Evolutionary conservation across 2,329 filamentous ascomycete genomes (phyloP).

Genomic region (Trichoderma breve): DNA sequence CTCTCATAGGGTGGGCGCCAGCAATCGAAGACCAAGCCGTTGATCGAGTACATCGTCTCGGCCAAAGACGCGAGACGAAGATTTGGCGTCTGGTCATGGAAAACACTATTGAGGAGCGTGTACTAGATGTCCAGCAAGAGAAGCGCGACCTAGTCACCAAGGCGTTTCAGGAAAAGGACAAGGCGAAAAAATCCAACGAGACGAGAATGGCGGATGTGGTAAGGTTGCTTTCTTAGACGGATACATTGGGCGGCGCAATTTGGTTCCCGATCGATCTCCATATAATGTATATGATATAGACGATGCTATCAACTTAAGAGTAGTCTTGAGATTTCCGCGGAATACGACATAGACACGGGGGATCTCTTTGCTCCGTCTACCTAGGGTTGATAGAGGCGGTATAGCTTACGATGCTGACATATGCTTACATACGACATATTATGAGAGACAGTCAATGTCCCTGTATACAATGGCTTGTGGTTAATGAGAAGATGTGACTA

Average conservation of each 20-base stretch:
- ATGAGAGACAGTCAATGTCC: background rate
- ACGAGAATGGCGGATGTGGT: slow-evolving; percentile 56
- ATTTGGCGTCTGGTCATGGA: slow-evolving; percentile 83
- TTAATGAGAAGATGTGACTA: background rate
- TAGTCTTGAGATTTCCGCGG: background rate
- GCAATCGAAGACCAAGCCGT: slow-evolving; percentile 91
- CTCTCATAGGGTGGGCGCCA: slow-evolving; percentile 71
- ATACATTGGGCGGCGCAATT: background rate
- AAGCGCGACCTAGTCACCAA: slow-evolving; percentile 76
- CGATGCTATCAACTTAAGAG: background rate
- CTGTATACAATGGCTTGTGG: background rate
- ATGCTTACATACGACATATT: background rate
- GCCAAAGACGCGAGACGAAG: slow-evolving; percentile 74
- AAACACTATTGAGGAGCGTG: slow-evolving; percentile 74
- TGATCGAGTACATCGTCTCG: slow-evolving; percentile 81
- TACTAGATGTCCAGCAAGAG: slow-evolving; percentile 72
- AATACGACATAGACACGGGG: background rate
- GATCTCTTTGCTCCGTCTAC: background rate
- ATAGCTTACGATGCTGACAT: background rate
- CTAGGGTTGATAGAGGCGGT: background rate
- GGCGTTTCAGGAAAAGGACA: slow-evolving; percentile 71
- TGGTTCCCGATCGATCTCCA: background rate
- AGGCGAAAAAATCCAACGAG: slow-evolving; percentile 54
- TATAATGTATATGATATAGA: background rate
- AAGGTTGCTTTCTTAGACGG: slow-evolving; percentile 29